Evolutionary conservation across 495 filamentous ascomycete species (phyloP).

Genomic region (Hyphodiscus hymeniophilus): DNA sequence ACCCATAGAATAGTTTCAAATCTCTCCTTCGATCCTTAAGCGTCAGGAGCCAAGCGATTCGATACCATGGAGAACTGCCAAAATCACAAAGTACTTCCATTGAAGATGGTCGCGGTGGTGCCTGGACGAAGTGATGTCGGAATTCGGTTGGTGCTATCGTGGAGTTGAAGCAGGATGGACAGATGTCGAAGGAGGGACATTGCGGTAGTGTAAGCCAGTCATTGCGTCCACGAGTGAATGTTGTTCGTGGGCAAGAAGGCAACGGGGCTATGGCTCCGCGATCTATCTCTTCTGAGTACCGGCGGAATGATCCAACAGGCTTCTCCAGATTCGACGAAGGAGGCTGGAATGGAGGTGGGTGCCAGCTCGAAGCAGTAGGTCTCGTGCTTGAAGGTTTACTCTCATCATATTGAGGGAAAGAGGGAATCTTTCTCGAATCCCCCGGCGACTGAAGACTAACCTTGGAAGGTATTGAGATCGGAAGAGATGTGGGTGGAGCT

Average conservation of each 20-base stretch:
- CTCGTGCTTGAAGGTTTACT: slow-evolving; percentile 6
- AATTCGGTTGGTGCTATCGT: slow-evolving; percentile 48
- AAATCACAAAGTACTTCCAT: slow-evolving; percentile 49
- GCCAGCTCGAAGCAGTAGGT: slow-evolving; percentile 11
- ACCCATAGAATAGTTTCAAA: slow-evolving; percentile 45
- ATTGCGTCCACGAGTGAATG: slow-evolving; percentile 38
- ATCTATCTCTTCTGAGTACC: slow-evolving; percentile 21
- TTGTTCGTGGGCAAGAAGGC: slow-evolving; percentile 46
- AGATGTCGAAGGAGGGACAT: slow-evolving; percentile 50
- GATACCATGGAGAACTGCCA: slow-evolving; percentile 50
- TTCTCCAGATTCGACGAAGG: slow-evolving; percentile 12
- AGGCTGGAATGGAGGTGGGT: slow-evolving; percentile 21
- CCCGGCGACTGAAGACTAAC: slow-evolving; percentile 12
- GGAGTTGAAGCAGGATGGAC: slow-evolving; percentile 49
- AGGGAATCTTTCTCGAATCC: slow-evolving; percentile 6
- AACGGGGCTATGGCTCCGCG: slow-evolving; percentile 25
- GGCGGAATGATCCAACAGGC: slow-evolving; percentile 20
- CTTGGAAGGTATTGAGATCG: slow-evolving; percentile 15
- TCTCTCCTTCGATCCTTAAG: slow-evolving; percentile 45
- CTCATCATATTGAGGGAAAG: slow-evolving; percentile 13
- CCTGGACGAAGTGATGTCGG: slow-evolving; percentile 41
- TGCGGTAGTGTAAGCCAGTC: slow-evolving; percentile 61
- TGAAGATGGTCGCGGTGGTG: slow-evolving; percentile 30
- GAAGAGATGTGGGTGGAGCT: slow-evolving; percentile 5
- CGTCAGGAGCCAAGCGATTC: slow-evolving; percentile 58